Conservation (phyloP, 768 basidiomycete genomes). For the Lactifluus subvellereus region DNA sequence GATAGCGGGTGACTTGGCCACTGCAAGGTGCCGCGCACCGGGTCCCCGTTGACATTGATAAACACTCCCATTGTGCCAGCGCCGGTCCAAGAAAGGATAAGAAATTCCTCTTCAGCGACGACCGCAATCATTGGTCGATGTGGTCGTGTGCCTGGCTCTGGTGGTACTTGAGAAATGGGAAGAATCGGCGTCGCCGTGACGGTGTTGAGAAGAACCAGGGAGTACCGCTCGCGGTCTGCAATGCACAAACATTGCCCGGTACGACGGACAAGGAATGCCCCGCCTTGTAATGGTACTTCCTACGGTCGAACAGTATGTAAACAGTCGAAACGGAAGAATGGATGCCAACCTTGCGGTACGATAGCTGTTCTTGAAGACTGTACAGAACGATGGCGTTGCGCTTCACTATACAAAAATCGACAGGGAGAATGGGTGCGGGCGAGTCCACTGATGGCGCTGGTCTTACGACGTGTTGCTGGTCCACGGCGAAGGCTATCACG, state of each 20-base stretch:
- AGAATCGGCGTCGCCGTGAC: constrained; percentile 67
- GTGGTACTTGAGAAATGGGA: constrained; percentile 65
- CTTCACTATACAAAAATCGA: constrained; percentile 73
- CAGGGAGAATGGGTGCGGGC: constrained; percentile 40
- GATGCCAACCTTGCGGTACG: constrained; percentile 51
- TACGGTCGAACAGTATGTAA: constrained; percentile 28
- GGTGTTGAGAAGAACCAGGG: constrained; percentile 70
- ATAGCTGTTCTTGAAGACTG: constrained; percentile 56
- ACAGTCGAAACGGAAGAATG: neutral
- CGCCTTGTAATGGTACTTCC: constrained; percentile 67
- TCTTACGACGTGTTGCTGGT: constrained; percentile 62
- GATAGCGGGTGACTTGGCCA: constrained; percentile 77
- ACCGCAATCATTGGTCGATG: constrained; percentile 71
- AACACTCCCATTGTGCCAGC: constrained; percentile 79
- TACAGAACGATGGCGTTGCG: constrained; percentile 57
- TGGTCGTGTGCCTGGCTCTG: constrained; percentile 33
- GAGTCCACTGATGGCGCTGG: constrained; percentile 39
- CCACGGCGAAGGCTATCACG: constrained; percentile 74
- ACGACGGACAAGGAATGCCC: constrained; percentile 55
- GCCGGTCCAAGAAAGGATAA: constrained; percentile 83
- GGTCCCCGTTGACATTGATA: constrained; percentile 77
- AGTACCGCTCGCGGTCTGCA: constrained; percentile 68
- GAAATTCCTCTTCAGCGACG: constrained; percentile 72
- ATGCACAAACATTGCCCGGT: constrained; percentile 62
- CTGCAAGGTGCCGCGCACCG: constrained; percentile 82